phyloP scores from a whole-genome alignment of 2,329 filamentous ascomycete genomes.

The Lachnellula occidentalis region DNA sequence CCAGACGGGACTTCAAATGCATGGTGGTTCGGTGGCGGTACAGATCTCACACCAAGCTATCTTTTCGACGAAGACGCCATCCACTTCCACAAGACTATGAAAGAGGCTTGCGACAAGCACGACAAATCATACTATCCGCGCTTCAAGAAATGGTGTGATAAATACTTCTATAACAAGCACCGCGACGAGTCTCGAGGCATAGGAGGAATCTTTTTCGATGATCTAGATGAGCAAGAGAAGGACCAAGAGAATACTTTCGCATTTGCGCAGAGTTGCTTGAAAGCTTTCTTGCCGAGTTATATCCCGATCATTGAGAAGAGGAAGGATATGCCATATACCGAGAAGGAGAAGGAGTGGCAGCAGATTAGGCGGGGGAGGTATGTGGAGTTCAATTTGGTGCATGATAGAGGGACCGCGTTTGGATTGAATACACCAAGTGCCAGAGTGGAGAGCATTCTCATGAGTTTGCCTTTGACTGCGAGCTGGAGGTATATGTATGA shows the following conservation, averaged over 20 bases:
- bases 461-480: conserved; percentile 91
- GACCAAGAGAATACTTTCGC: conserved; percentile 86
- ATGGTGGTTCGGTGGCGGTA: conserved; percentile 98
- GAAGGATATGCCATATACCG: conserved; percentile 87
- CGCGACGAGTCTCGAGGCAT: conserved; percentile 80
- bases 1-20: conserved; percentile 74
- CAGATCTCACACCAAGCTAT: conserved; percentile 87
- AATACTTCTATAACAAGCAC: conserved; percentile 95
- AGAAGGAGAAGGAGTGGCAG: conserved; percentile 91
- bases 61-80: conserved; percentile 96
- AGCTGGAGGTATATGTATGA: conserved; percentile 95
- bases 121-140: conserved; percentile 86
- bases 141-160: conserved; percentile 98
- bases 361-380: conserved; percentile 91
- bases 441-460: conserved; percentile 91
- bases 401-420: conserved; percentile 92
- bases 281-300: conserved; percentile 85
- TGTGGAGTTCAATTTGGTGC: conserved; percentile 97
- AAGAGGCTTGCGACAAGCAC: conserved; percentile 88
- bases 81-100: conserved; percentile 92
- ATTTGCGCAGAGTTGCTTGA: conserved; percentile 79
- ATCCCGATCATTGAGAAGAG: conserved; percentile 80
- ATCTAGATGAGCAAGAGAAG: conserved; percentile 81
- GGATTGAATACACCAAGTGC: conserved; percentile 89
- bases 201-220: conserved; percentile 98